Conservation (phyloP, 1,284 basidiomycete genomes). For the Ceratobasidium sp. region DNA sequence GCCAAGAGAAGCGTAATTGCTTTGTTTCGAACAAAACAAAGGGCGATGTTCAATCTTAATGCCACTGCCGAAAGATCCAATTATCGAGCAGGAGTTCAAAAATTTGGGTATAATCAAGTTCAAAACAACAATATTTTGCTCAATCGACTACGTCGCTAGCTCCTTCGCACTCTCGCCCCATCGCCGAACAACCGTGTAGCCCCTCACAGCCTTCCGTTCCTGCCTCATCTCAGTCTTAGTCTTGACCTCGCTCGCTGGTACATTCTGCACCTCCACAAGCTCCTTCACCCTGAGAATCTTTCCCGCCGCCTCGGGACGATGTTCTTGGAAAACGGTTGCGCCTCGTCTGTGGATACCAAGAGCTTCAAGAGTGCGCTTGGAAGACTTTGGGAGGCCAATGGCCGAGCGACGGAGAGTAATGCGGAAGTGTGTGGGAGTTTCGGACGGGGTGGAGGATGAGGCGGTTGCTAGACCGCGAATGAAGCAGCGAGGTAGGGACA, state of each 20-base stretch:
- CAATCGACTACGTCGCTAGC: too few species aligned
- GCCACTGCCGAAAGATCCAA: too few species aligned
- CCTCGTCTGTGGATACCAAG: constrained; percentile 84
- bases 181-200: constrained; percentile 69
- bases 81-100: too few species aligned
- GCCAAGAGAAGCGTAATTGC: too few species aligned
- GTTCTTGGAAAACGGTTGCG: constrained; percentile 84
- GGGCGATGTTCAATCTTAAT: too few species aligned
- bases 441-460: background rate
- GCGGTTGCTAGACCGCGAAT: constrained; percentile 12
- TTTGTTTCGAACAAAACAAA: too few species aligned
- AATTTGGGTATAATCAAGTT: too few species aligned
- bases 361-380: constrained; percentile 78
- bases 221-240: constrained; percentile 74
- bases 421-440: constrained; percentile 75
- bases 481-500: constrained; percentile 7
- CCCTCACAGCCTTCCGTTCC: constrained; percentile 73
- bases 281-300: constrained; percentile 89
- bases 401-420: constrained; percentile 86
- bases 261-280: constrained; percentile 87
- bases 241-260: constrained; percentile 72
- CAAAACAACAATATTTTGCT: too few species aligned
- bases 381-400: constrained; percentile 79
- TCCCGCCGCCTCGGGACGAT: constrained; percentile 80
- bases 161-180: constrained; percentile 25